Percentiles rank a stretch among this genome's conserved stretches.
phyloP scores from a whole-genome alignment of 1,284 basidiomycete species.

The Vanrija humicola region DNA sequence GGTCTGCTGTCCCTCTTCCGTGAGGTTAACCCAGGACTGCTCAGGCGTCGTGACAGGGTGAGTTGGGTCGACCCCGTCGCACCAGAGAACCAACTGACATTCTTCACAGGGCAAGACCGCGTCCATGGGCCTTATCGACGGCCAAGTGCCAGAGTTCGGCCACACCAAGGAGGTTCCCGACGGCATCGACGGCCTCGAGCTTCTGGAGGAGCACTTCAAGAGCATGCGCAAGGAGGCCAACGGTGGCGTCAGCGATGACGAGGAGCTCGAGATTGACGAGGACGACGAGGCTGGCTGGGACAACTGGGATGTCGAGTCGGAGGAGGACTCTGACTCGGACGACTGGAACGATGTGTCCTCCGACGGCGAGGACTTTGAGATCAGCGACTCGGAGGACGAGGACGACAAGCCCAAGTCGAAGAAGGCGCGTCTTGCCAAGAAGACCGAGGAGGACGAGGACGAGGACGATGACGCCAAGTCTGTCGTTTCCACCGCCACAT shows the following conservation, averaged over 20 bases:
- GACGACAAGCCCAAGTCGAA: slow-evolving; percentile 44
- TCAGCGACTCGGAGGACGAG: slow-evolving; percentile 85
- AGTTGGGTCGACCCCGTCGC: slow-evolving; percentile 25
- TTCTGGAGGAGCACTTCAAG: slow-evolving; percentile 81
- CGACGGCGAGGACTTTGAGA: slow-evolving; percentile 65
- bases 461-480: slow-evolving; percentile 40
- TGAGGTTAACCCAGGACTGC: slow-evolving; percentile 90
- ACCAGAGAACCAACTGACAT: slow-evolving; percentile 24
- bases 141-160: slow-evolving; percentile 73
- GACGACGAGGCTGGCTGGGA: slow-evolving; percentile 73
- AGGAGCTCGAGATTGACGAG: slow-evolving; percentile 52
- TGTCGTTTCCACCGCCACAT: slow-evolving; percentile 39
- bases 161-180: slow-evolving; percentile 63
- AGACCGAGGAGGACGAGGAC: slow-evolving; percentile 35
- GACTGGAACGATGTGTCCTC: slow-evolving; percentile 85
- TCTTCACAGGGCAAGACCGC: slow-evolving; percentile 66
- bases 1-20: slow-evolving; percentile 89
- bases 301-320: slow-evolving; percentile 83
- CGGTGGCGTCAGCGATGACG: slow-evolving; percentile 52
- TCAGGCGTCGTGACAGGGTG: slow-evolving; percentile 82
- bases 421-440: slow-evolving; percentile 26
- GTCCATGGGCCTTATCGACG: slow-evolving; percentile 64
- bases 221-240: slow-evolving; percentile 64
- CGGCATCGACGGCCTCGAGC: slow-evolving; percentile 87
- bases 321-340: slow-evolving; percentile 60